Percentiles rank a stretch among this genome's conserved stretches.
Evolutionary conservation across 352 stramenopile genomes (phyloP).

Genomic region (Globisporangium heterothallicum): DNA sequence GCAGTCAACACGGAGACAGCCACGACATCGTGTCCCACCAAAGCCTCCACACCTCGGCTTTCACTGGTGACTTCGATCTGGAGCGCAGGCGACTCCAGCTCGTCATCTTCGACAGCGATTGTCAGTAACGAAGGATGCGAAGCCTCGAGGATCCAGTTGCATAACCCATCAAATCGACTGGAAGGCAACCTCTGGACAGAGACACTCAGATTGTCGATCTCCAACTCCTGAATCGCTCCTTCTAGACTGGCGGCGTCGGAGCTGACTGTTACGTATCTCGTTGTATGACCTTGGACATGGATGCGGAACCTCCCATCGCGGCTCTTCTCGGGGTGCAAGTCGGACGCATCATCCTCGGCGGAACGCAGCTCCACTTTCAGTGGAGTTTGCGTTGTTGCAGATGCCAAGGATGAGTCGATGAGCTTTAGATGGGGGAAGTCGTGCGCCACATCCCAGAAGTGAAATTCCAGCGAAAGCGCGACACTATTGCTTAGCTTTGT

Average conservation of each 20-base stretch:
- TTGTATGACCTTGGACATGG: conserved; percentile 6
- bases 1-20: conserved; percentile 4
- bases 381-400: not conserved
- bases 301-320: conserved; percentile 4
- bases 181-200: conserved; percentile 2
- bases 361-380: not conserved
- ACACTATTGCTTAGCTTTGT: not conserved
- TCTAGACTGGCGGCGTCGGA: conserved; percentile 6
- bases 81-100: not conserved
- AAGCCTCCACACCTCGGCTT: conserved; percentile 2
- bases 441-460: not conserved
- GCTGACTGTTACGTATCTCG: not conserved
- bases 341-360: not conserved
- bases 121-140: conserved; percentile 8
- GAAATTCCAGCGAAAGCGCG: conserved; percentile 5
- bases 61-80: conserved; percentile 1
- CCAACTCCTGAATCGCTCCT: conserved; percentile 7
- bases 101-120: not conserved
- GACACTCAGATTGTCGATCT: not conserved
- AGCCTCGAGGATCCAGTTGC: conserved; percentile 10
- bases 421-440: conserved; percentile 10
- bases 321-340: not conserved
- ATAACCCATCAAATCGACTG: not conserved
- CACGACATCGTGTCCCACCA: conserved; percentile 4
- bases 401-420: conserved; percentile 1